A percentile compares a stretch with the other conserved stretches of the same genome.
Conservation (phyloP, 495 filamentous ascomycete species). For the Halenospora varia region DNA sequence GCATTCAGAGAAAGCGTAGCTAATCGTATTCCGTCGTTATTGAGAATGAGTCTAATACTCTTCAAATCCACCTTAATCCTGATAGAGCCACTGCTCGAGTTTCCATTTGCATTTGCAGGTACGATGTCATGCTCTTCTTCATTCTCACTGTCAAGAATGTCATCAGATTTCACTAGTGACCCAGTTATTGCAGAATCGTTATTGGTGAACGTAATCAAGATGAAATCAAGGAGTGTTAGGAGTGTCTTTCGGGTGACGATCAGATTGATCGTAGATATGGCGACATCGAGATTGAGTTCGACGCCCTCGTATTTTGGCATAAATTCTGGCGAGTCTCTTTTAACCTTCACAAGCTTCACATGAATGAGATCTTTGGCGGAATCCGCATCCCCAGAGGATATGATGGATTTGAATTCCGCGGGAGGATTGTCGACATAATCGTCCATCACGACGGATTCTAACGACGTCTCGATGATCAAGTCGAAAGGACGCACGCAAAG, state of each 20-base stretch:
- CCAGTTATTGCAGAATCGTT: constrained; percentile 35
- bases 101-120: neutral
- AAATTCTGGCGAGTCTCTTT: constrained; percentile 88
- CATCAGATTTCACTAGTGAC: neutral
- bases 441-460: constrained; percentile 85
- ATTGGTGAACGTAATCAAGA: constrained; percentile 89
- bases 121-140: constrained; percentile 13
- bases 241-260: constrained; percentile 91
- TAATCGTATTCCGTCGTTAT: constrained; percentile 93
- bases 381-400: constrained; percentile 78
- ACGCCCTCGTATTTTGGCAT: constrained; percentile 87
- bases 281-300: constrained; percentile 86
- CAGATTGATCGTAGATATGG: constrained; percentile 91
- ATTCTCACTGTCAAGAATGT: constrained; percentile 22
- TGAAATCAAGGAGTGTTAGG: constrained; percentile 91
- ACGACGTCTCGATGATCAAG: constrained; percentile 83
- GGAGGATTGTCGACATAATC: constrained; percentile 88
- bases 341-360: constrained; percentile 85
- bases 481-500: constrained; percentile 86
- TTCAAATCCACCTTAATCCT: constrained; percentile 84
- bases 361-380: constrained; percentile 78
- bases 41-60: constrained; percentile 91
- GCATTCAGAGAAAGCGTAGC: constrained; percentile 90
- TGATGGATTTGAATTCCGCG: constrained; percentile 92
- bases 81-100: constrained; percentile 18